Evolutionary conservation across 139 green algal species (phyloP).

Genomic region (Ulvella scutata): DNA sequence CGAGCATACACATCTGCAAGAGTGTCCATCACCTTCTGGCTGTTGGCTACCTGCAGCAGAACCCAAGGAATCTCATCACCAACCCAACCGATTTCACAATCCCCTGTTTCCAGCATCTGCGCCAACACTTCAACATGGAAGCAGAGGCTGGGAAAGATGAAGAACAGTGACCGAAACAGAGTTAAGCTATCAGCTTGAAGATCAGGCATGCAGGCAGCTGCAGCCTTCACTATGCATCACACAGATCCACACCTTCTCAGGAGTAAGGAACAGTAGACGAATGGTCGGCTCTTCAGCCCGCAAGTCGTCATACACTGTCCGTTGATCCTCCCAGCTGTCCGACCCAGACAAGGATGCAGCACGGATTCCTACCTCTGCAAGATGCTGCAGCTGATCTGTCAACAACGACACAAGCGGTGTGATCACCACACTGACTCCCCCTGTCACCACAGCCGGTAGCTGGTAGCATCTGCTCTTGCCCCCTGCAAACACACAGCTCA

Average conservation of each 20-base stretch:
- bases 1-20: neutral
- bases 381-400: constrained; percentile 57
- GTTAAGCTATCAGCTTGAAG: neutral
- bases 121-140: too few relatives aligned
- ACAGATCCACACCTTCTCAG: constrained; percentile 71
- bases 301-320: neutral
- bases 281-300: neutral
- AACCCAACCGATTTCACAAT: neutral
- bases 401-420: constrained; percentile 72
- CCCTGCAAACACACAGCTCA: too few relatives aligned
- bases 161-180: too few relatives aligned
- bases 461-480: constrained; percentile 69
- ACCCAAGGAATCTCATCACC: neutral
- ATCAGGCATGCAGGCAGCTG: neutral
- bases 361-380: constrained; percentile 8
- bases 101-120: too few relatives aligned
- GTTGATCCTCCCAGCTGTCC: neutral
- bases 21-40: neutral
- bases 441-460: constrained; percentile 43
- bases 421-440: constrained; percentile 51
- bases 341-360: neutral
- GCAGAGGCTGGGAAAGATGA: too few relatives aligned
- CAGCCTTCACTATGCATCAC: neutral
- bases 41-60: constrained; percentile 14
- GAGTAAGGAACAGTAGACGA: constrained; percentile 73